Evolutionary conservation across 768 basidiomycete species (phyloP), one percentile per base, ranked within the genome.

Genomic region (Termitomyces sp.): DNA sequence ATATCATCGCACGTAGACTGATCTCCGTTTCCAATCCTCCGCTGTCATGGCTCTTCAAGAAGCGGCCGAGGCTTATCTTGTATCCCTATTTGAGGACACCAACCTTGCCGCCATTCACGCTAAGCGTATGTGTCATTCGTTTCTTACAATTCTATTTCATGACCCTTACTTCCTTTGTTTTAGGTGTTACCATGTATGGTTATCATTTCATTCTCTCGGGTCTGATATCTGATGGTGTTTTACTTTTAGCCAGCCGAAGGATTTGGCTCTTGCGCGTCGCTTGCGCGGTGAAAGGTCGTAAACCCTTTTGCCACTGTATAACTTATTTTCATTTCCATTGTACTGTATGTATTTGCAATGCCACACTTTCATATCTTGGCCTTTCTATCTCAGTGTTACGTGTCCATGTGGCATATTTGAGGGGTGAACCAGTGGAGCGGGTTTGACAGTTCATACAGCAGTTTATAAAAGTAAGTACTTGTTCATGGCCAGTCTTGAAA

Each of bases 1-100:
- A 35, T 27, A 5, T 43, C n/a, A 50, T 37, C 23, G 19, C 30
- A 35, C 37, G 43, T 48, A 64, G 64, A 63, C 64, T 23, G 64
- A 62, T 57, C 62, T 66, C 11, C 57, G 63, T 35, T 66, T 66
- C 61, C 63, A 66, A 39, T 62, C 60, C 16, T 63, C 65, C 2
- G 65, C 63, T 23, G 61, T 66, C 1, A 64, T 62, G 59, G 63
- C 63, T 2, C 59, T 64, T 5, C 65, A 65, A 40, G 63, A 65
- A 52, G 64, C 63, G 7, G 59, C 63, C 3, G 62, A 65, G 47
- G 63, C 64, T 5, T 64, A 66, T 17, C 61, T 64, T 4, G 63
- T 64, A 12, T 64, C 61, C 5, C 9, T 65, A 19, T 63, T 63
- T 27, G 62, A 65, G 25, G 64, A 63, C 40, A 62, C 63, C 12